These are phyloP conservation scores for Staphylotrichum tortipilum DNA, from an alignment of 495 filamentous ascomycete species.

Conservation along the genomic window DNA sequence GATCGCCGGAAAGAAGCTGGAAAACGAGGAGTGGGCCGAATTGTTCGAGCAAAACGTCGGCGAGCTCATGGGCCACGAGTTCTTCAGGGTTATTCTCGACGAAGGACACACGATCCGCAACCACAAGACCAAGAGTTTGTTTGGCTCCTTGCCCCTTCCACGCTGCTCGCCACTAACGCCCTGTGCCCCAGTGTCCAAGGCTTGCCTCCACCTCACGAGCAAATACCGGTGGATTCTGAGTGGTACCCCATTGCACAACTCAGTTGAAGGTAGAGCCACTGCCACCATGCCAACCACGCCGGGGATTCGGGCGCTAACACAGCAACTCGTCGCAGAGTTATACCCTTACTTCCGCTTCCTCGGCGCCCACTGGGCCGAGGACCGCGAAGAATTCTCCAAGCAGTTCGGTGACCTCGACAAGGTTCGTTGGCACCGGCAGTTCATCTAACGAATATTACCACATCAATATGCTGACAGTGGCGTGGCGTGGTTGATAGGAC, in stretches of 20 bases:
- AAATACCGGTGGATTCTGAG: constrained; percentile 3
- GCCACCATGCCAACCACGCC: too few relatives aligned
- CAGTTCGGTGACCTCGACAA: neutral
- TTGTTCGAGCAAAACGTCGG: neutral
- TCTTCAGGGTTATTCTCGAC: constrained; percentile 1
- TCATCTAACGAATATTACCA: too few relatives aligned
- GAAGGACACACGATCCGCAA: neutral
- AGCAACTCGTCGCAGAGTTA: neutral
- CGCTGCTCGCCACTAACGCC: neutral
- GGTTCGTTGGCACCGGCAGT: neutral
- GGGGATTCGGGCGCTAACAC: neutral
- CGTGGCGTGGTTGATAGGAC: neutral
- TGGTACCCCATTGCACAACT: neutral
- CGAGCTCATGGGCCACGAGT: neutral
- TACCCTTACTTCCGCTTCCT: constrained; percentile 1
- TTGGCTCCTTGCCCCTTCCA: neutral
- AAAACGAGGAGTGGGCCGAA: neutral
- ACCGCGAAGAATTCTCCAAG: neutral
- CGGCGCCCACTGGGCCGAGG: neutral
- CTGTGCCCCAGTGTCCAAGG: neutral
- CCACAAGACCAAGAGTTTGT: neutral
- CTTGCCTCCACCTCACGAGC: neutral
- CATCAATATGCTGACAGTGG: neutral
- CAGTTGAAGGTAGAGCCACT: neutral
- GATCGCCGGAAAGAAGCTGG: neutral